Percentiles rank a stretch among this genome's conserved stretches.
Conservation (phyloP, 2,329 filamentous ascomycete genomes). For the Stachybotrys elegans region DNA sequence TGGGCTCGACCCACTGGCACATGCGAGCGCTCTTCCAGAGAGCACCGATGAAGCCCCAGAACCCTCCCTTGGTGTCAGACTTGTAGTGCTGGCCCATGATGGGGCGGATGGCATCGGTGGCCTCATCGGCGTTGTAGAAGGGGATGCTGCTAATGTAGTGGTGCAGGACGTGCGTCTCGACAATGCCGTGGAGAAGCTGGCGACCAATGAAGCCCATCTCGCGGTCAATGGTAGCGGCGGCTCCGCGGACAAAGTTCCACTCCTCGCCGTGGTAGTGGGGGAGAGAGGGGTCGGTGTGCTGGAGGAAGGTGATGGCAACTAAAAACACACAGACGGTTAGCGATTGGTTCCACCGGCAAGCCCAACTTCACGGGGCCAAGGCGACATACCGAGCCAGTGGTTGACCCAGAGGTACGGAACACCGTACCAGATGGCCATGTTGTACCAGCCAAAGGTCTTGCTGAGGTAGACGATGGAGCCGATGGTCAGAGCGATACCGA, state of each 20-base stretch:
- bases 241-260: slow-evolving; percentile 92
- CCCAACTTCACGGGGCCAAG: no score
- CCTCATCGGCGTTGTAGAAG: slow-evolving; percentile 95
- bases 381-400: slow-evolving; percentile 88
- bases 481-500: slow-evolving; percentile 65
- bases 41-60: slow-evolving; percentile 76
- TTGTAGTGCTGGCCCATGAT: slow-evolving; percentile 97
- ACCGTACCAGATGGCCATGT: slow-evolving; percentile 92
- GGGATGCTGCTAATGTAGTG: slow-evolving; percentile 96
- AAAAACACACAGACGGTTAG: slow-evolving; percentile 5
- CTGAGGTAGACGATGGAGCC: slow-evolving; percentile 63
- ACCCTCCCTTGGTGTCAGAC: slow-evolving; percentile 69
- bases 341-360: not conserved
- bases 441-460: slow-evolving; percentile 75
- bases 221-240: slow-evolving; percentile 92
- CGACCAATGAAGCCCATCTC: slow-evolving; percentile 96
- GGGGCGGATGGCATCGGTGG: slow-evolving; percentile 86
- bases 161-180: slow-evolving; percentile 96
- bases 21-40: slow-evolving; percentile 75
- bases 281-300: slow-evolving; percentile 92
- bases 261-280: slow-evolving; percentile 83
- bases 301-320: slow-evolving; percentile 96
- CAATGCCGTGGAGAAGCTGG: slow-evolving; percentile 86
- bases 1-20: slow-evolving; percentile 98
- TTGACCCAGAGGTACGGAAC: slow-evolving; percentile 96